These are phyloP conservation scores for Rehmannia glutinosa DNA, from an alignment of 257 asterid genomes.

Conservation along the genomic window DNA sequence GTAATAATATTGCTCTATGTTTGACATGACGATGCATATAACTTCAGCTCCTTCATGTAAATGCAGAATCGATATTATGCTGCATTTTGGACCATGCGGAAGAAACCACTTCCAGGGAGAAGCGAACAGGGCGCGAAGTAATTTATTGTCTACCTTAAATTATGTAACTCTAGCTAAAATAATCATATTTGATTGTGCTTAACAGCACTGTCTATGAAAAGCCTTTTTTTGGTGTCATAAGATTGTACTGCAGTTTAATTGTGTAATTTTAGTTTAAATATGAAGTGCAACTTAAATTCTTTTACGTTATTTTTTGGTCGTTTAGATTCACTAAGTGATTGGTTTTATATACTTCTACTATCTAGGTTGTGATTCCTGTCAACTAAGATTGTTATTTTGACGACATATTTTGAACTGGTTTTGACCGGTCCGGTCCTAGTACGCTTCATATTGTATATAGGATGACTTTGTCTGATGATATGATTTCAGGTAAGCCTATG, in stretches of 20 bases:
- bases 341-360: no score
- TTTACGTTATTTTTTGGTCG: no score
- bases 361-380: no score
- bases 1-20: no score
- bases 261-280: background rate
- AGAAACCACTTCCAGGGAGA: constrained; percentile 28
- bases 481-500: no score
- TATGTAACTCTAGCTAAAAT: background rate
- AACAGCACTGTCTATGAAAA: background rate
- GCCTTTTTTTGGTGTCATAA: background rate
- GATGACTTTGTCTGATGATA: no score
- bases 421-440: no score
- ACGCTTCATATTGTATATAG: no score
- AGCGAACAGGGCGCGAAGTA: background rate
- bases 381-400: no score
- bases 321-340: no score
- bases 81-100: constrained; percentile 92
- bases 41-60: background rate
- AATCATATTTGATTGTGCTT: background rate
- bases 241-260: background rate
- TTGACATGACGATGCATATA: background rate
- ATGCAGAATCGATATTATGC: constrained; percentile 75
- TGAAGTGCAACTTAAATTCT: no score
- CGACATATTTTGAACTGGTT: no score
- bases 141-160: background rate